phyloP scores from a whole-genome alignment of 306 rosid species.

The Glycine soja region DNA sequence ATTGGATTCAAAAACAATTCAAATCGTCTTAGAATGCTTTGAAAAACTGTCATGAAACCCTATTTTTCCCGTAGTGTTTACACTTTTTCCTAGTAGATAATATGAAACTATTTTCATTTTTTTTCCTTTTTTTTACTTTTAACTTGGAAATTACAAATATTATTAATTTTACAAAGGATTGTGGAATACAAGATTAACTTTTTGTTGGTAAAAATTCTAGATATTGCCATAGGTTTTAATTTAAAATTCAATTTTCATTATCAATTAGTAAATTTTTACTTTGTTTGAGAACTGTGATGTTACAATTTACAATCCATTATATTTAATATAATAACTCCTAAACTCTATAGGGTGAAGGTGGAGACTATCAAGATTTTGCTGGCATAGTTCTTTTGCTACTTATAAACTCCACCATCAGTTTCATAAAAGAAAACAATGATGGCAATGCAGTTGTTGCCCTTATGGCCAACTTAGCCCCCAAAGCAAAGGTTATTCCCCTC shows the following conservation, averaged over 20 bases:
- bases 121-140: not conserved
- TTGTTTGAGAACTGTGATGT: constrained; percentile 5
- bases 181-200: not conserved
- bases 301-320: constrained; percentile 16
- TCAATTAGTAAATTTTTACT: constrained; percentile 5
- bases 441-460: constrained; percentile 81
- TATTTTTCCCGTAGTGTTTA: no score
- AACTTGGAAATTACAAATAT: constrained; percentile 8
- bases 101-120: not conserved
- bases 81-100: not conserved
- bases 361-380: constrained; percentile 71
- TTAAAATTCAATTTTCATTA: constrained; percentile 20
- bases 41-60: no score
- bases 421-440: constrained; percentile 80
- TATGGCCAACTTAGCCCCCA: constrained; percentile 59
- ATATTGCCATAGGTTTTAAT: constrained; percentile 4
- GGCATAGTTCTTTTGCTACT: constrained; percentile 69
- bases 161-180: not conserved
- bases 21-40: no score
- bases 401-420: constrained; percentile 79
- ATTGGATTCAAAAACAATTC: no score
- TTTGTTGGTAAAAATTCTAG: constrained; percentile 13
- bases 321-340: constrained; percentile 10
- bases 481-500: constrained; percentile 63
- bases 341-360: constrained; percentile 48